Base-by-base conservation (phyloP, 352 stramenopile genomes). In the Saprolegnia diclina region DNA sequence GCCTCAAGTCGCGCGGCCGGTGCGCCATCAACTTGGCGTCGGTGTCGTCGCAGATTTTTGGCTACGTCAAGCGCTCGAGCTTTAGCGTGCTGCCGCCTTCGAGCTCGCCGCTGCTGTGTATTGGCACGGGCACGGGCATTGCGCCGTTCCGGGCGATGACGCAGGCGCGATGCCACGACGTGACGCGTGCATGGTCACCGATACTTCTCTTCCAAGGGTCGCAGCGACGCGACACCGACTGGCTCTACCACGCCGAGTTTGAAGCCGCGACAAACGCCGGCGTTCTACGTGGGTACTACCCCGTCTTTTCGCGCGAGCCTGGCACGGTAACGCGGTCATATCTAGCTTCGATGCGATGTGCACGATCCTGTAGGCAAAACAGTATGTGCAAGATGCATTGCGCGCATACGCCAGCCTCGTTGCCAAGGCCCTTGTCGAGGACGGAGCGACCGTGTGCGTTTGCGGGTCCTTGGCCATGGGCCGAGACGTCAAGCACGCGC, bases 391-490 rank as follows among this genome's bases (percentile, higher is more conserved):
- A 62, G 80, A 91, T 64, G 77, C 74, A 24, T 53, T 94, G 55
- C 32, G 72, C 21, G 82, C 87, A 53, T 73, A 89, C 55, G 80
- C 74, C 40, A 78, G 79, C 53, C 71, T 91, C 13, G 74, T 94
- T 11, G 76, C 72, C 7, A 59, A 76, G 21, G 84, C 91, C 72
- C 50, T 92, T 22, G 64, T 91, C 37, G 61, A 73, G 44, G 65
- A 85, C 13, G 69, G 79, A 37, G 84, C 85, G 38, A 85, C 87
- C 72, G 71, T 93, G 29, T 94, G 80, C 62, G 72, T 94, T 29
- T 94, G 87, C 29, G 87, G 87, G n/a, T 90, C 85, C 59, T 73
- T 88, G 35, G 77, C 74, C 22, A 92, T 94, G 84, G 85, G 87
- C 6, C 81, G 82, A 21, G 82, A 82, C 13, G 83, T 89, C 63